Conservation (phyloP, 495 filamentous ascomycete species). For the Aspergillus bridgeri region DNA sequence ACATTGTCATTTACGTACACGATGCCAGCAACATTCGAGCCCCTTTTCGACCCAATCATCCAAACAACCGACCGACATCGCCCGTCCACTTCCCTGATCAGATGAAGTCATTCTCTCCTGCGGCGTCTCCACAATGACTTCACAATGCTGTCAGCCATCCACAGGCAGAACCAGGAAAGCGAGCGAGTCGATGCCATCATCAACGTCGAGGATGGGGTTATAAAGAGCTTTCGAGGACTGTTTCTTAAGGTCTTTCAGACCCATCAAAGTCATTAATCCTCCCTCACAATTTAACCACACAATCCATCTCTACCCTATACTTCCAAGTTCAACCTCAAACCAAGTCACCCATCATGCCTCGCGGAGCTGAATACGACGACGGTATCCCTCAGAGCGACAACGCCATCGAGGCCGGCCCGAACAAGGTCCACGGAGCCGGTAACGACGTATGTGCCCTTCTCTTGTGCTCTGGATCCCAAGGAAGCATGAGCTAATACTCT, state of each 20-base stretch:
- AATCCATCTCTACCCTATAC: not conserved
- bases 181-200: not conserved
- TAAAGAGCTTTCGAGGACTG: not conserved
- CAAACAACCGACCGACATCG: not conserved
- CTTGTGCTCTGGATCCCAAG: too few species aligned
- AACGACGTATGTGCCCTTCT: constrained; percentile 31
- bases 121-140: constrained; percentile 33
- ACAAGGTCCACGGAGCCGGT: constrained; percentile 41
- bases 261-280: too few species aligned
- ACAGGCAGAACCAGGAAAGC: constrained; percentile 1
- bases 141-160: constrained; percentile 34
- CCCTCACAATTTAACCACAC: not conserved
- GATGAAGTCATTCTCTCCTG: constrained; percentile 32
- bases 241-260: not conserved
- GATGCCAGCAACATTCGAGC: not conserved
- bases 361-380: constrained; percentile 50
- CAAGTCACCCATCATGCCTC: constrained; percentile 39
- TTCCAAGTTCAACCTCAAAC: constrained; percentile 2
- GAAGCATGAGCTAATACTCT: constrained; percentile 2
- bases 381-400: constrained; percentile 48
- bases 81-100: not conserved
- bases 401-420: constrained; percentile 43
- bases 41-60: not conserved
- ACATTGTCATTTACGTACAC: not conserved
- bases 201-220: not conserved